Evolutionary conservation across 2,329 filamentous ascomycete genomes (phyloP), one percentile per base, ranked within the genome.

Genomic region (Ceratocystis papillata): DNA sequence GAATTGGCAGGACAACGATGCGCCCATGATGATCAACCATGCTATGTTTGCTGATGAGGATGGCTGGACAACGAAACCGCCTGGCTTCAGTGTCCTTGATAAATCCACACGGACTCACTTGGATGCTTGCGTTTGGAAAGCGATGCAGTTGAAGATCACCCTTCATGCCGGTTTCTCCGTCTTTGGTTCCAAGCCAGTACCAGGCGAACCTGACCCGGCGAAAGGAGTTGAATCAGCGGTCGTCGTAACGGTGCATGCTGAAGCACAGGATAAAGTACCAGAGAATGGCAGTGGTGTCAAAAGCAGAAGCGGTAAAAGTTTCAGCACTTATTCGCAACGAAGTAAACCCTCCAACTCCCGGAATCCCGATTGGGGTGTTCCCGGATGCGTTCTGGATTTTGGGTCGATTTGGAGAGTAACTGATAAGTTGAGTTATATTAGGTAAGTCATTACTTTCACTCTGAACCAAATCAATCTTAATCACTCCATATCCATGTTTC

Each of bases 1-100:
- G 75, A 99, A 99, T 74, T 97, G 94, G 93, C 94, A 99, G 76
- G 93, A 88, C 2, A 88, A 92, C 70, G 93, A 97, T 73, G 85
- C 94, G 66, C 89, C 90, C 55, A 95, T 96, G 83, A 95, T 97
- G 80, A 83, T 99, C 73, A 97, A 97, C 73, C 88, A 96, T 72
- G 94, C 89, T 73, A 97, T 99, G 94, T 99, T 97, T 74, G 89
- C 90, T 45, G 89, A 85, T 8, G 87, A 89, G 63, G 78, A 83
- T 53, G 92, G 93, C 50, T 96, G 90, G 89, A 84, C 92, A 1
- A 79, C 94, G 68, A 96, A 96, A 75, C 91, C 92, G 0, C 74
- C 80, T 41, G 87, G 87, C 17, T 94, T 91, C 74, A 86, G 85
- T 67, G 79, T 78, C 69, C 73, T 75, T 20, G 75, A 78, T 67